Base-by-base conservation (phyloP, 2,329 filamentous ascomycete genomes). In the Xylariaceae sp. region DNA sequence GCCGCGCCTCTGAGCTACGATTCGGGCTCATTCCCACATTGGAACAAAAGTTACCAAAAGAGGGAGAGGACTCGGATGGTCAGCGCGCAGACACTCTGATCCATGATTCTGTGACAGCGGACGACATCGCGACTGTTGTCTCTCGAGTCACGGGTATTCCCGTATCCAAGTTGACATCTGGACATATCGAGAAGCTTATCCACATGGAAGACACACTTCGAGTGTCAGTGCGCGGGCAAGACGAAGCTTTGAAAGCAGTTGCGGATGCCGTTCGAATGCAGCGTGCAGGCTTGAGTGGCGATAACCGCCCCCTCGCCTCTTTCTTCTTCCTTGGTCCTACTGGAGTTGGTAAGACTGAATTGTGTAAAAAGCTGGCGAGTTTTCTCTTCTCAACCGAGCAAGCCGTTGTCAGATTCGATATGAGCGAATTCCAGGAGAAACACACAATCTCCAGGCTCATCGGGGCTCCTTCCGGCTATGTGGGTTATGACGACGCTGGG, bases 301-400 rank as follows among this genome's bases (percentile, higher is more conserved):
- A 97, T 64, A 96, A 97, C 69, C 81, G 91, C 1, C 94, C 94
- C 0, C 79, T 96, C 6, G 94, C 93, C 0, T 95, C 89, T 0
- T 97, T 97, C 75, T 97, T 97, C 87, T 97, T 97, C 81, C 81
- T 97, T 3, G 94, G 94, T 0, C 94, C 94, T 5, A 97, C 94
- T 0, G 94, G 94, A 66, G 93, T 97, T 16, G 94, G 94, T 51
- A 99, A 97, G 76, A 99, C 94, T 3, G 92, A 97, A 67, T 83
- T 97, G 1, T 96, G 92, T 79, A 97, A 97, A 78, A 93, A 95
- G 69, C 86, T 99, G 62, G 94, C 94, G 1, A 82, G 81, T 52
- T 97, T 97, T 74, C 77, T 99, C 36, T 99, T 97, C 73, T 94
- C 89, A 1, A 96, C 90, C 1, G 90, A 96, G 63, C 84, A 85